Base-by-base conservation (phyloP, 257 asterid species). In the Solanum peruvianum region DNA sequence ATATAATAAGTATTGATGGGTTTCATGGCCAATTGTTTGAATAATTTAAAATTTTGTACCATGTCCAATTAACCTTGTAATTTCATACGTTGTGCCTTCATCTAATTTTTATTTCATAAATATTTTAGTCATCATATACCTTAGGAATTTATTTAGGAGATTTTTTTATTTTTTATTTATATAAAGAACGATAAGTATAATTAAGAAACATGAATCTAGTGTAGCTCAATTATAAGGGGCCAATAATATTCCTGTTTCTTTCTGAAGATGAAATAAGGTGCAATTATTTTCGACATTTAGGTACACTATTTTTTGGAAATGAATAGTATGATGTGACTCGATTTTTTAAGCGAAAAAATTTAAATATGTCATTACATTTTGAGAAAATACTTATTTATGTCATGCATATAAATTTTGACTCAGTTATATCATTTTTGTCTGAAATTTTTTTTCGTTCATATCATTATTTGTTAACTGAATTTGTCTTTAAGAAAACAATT, bases 301-400 rank as follows among this genome's bases (percentile, higher is more conserved):
- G 77, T 70, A 70, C 42, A 31, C 77, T 70, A 70, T 70, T 70
- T 8, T 31, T 70, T 70, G 25, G 21, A n/a, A 16, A 70, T 31
- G 42, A 29, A 31, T 7, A 29, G 42, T 31, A 52, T 52, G n/a
- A 31, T 69, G 76, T 70, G 42, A 70, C 7, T 31, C 3, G 20
- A 2, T 69, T 31, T 31, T 14, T 2, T 15, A 49, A 47, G 62
- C 0, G 62, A 0, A 52, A 52, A 52, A 0, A 56, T 0, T 56
- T 0, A 56, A 56, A 18, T 18, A 56, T 56, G 1, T 18, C 0
- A 18, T 56, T 1, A 0, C 20, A 56, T 0, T 56, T 18, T 18
- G 64, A 56, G n/a, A 56, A 2, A 56, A 56, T 23, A 16, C 3
- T 52, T 2, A 49, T 45, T 4, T 45, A 12, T 49, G 23, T 49